A percentile compares a stretch with the other conserved stretches of the same genome.
Evolutionary conservation across 2,329 filamentous ascomycete genomes (phyloP).

Genomic region (Davidsoniella virescens): DNA sequence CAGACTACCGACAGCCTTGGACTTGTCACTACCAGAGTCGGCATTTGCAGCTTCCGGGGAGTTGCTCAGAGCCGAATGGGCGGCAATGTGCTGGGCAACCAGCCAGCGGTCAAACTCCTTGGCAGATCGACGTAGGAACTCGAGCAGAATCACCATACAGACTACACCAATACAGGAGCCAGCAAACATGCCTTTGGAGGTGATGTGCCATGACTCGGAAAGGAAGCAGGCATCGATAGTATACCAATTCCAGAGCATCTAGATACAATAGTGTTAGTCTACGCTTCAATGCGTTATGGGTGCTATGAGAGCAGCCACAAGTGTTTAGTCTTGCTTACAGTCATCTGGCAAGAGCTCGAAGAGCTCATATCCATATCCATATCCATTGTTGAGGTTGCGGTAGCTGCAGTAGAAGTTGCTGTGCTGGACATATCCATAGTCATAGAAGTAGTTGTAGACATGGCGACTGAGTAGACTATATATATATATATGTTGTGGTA

Average conservation of each 20-base stretch:
- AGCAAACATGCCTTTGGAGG: constrained; percentile 54
- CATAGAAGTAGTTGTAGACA: constrained; percentile 2
- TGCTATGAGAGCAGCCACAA: no score
- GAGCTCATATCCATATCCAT: constrained; percentile 15
- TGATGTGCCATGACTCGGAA: constrained; percentile 51
- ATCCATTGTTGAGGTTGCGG: constrained; percentile 11
- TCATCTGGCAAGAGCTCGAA: constrained; percentile 11
- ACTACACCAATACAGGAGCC: constrained; percentile 66
- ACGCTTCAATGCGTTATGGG: constrained; percentile 11
- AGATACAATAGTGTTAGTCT: constrained; percentile 14
- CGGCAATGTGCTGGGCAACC: constrained; percentile 28
- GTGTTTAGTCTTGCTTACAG: not conserved
- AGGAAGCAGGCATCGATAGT: constrained; percentile 61
- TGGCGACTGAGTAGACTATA: not conserved
- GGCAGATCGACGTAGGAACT: constrained; percentile 51
- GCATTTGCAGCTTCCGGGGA: constrained; percentile 13
- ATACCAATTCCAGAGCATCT: constrained; percentile 75
- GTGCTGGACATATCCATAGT: constrained; percentile 12
- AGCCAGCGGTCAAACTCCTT: constrained; percentile 60
- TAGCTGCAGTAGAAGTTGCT: constrained; percentile 10
- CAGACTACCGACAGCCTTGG: constrained; percentile 1
- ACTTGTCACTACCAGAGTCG: constrained; percentile 11
- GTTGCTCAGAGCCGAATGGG: constrained; percentile 15
- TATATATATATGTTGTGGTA: not conserved
- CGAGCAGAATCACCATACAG: constrained; percentile 55